Evolutionary conservation across 176 grass and related monocot genomes (phyloP).

Genomic region (Saccharum officinarum): DNA sequence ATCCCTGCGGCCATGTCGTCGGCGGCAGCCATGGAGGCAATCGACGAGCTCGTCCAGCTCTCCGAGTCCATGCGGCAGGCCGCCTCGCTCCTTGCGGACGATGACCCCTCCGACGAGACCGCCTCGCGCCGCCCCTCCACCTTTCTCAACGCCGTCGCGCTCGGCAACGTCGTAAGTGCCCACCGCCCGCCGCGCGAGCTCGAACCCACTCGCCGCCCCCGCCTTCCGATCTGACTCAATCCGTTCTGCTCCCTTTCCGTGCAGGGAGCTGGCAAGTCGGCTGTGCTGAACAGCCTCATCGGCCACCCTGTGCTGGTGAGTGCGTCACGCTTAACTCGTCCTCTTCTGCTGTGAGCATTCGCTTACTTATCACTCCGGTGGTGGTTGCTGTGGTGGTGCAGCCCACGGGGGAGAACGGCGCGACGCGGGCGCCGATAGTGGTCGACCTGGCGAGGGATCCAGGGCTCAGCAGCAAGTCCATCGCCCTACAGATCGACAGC

Average conservation of each 20-base stretch:
- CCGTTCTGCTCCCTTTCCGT: constrained; percentile 24
- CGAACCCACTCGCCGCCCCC: not conserved
- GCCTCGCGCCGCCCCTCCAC: constrained; percentile 69
- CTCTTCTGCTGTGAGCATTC: constrained; percentile 15
- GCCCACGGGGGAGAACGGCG: constrained; percentile 97
- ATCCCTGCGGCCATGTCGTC: constrained; percentile 59
- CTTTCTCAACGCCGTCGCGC: constrained; percentile 88
- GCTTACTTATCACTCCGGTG: not conserved
- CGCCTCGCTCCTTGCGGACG: constrained; percentile 84
- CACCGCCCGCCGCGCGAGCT: not conserved
- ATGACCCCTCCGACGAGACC: constrained; percentile 71
- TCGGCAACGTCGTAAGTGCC: constrained; percentile 94
- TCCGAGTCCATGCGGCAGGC: constrained; percentile 90
- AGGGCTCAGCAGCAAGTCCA: constrained; percentile 82
- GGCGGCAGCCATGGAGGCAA: constrained; percentile 78
- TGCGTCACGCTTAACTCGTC: constrained; percentile 2
- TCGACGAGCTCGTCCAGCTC: constrained; percentile 86
- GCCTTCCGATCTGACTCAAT: constrained; percentile 38
- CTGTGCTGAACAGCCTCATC: constrained; percentile 91
- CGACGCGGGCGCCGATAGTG: constrained; percentile 84
- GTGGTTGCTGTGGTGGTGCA: constrained; percentile 43
- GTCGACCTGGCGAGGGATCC: constrained; percentile 78
- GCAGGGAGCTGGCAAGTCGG: constrained; percentile 93
- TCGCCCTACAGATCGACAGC: constrained; percentile 89
- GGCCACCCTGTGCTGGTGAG: constrained; percentile 94